A percentile compares a stretch with the other conserved stretches of the same genome.
These are phyloP conservation scores for Serendipita sp. DNA, from an alignment of 768 basidiomycete species.

Conservation along the genomic window DNA sequence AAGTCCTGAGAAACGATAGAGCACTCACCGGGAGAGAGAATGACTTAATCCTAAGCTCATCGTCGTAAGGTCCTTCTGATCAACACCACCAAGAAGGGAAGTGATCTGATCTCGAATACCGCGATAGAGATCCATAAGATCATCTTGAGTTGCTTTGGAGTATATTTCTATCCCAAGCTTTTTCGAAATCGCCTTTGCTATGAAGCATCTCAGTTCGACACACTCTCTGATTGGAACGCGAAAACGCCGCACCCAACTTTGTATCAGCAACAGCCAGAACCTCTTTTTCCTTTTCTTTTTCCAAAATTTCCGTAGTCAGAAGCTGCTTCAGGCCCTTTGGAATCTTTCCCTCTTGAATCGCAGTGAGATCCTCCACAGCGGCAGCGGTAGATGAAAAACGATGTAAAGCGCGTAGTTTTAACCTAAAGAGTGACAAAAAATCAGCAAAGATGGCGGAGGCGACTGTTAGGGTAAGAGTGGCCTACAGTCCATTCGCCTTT, in stretches of 20 bases:
- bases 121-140: constrained; percentile 64
- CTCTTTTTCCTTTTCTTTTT: constrained; percentile 86
- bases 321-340: constrained; percentile 90
- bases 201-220: background rate
- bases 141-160: constrained; percentile 34
- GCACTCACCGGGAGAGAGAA: constrained; percentile 71
- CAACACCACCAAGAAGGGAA: constrained; percentile 72
- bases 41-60: constrained; percentile 98
- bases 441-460: background rate
- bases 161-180: constrained; percentile 82
- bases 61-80: constrained; percentile 86
- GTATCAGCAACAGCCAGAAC: constrained; percentile 68
- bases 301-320: constrained; percentile 66
- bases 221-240: background rate
- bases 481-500: constrained; percentile 81
- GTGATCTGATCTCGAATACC: constrained; percentile 86
- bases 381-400: constrained; percentile 92
- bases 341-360: constrained; percentile 81
- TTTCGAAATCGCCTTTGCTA: constrained; percentile 78
- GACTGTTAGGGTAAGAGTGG: constrained; percentile 8
- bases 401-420: constrained; percentile 90
- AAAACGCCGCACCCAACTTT: constrained; percentile 53
- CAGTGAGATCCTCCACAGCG: constrained; percentile 92
- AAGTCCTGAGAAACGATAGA: background rate
- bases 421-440: constrained; percentile 26